Evolutionary conservation across 2,329 filamentous ascomycete species (phyloP), one percentile per base, ranked within the genome.

Genomic region (Xenosphaeropsis pyriputrescens): DNA sequence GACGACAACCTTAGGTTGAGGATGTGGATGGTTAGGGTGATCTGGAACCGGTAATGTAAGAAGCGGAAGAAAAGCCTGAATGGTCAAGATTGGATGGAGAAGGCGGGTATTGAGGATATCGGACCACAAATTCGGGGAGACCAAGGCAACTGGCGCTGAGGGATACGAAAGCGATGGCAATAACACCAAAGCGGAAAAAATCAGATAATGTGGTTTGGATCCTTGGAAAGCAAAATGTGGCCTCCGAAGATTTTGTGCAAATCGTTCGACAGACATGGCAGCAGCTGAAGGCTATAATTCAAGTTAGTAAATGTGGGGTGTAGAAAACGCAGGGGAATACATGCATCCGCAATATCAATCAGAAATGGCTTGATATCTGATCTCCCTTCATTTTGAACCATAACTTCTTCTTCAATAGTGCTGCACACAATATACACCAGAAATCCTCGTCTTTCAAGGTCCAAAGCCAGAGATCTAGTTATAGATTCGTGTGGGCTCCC

Each of bases 21-120:
- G 70, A 45, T 48, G 59, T 50, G 50, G 67, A 36, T 61, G 59
- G 14, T 41, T 29, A 13, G 46, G 43, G 43, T 37, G 52, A 58
- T 63, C 37, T 63, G 65, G 36, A 63, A 68, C 53, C 12, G 22
- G 22, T 49, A 68, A 66, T 3, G 73, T 81, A 37, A 88, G 68
- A 19, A 88, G 73, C 0, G 82, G 82, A n/a, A 96, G 68, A 61
- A 96, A 91, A 38, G 84, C 73, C 60, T 95, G 88, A 30, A 88
- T 79, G 5, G 83, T 86, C 37, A 93, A 72, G 47, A 96, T 85
- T 1, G 89, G 89, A 40, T 86, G 82, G 39, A 96, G 70, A 11
- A 98, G 72, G 52, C 93, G 88, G 13, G 85, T 89, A 58, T 95
- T 94, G 57, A 96, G 76, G 26, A 86, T 79, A 53, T 95, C 85